Percentiles rank a stretch among this genome's conserved stretches.
phyloP scores from a whole-genome alignment of 768 basidiomycete species.

The Russula earlei region DNA sequence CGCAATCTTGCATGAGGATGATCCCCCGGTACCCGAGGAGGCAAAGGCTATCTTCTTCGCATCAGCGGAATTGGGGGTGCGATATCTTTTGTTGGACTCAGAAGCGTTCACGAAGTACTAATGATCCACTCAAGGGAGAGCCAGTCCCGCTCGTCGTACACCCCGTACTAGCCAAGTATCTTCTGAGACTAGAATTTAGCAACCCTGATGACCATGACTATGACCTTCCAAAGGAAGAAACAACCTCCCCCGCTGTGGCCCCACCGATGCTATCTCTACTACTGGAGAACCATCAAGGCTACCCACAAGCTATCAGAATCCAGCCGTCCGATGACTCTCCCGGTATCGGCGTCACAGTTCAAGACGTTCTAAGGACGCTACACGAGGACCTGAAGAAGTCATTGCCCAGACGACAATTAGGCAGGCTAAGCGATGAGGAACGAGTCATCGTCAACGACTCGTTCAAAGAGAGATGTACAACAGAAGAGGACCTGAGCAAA shows the following conservation, averaged over 20 bases:
- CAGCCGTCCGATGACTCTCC: not conserved
- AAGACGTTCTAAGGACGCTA: not conserved
- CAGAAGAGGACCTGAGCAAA: not conserved
- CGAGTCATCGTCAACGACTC: not conserved
- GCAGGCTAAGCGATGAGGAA: not conserved
- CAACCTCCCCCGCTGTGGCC: not conserved
- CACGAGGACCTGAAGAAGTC: not conserved
- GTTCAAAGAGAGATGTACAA: not conserved
- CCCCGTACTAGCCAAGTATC: constrained; percentile 1
- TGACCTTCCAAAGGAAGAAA: constrained; percentile 2
- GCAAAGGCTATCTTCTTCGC: not conserved
- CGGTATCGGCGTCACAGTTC: not conserved
- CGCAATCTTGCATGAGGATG: not conserved
- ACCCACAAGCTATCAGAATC: not conserved
- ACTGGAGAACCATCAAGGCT: constrained; percentile 7
- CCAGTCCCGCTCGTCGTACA: not conserved
- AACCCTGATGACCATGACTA: not conserved
- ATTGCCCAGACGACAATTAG: not conserved
- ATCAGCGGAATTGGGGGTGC: not conserved
- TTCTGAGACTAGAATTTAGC: not conserved
- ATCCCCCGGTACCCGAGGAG: not conserved
- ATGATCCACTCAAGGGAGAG: constrained; percentile 1
- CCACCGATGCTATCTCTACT: not conserved
- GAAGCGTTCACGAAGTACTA: too few relatives aligned
- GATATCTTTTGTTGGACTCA: not conserved